Conservation (phyloP, 2,329 filamentous ascomycete genomes). For the Scedosporium boydii region DNA sequence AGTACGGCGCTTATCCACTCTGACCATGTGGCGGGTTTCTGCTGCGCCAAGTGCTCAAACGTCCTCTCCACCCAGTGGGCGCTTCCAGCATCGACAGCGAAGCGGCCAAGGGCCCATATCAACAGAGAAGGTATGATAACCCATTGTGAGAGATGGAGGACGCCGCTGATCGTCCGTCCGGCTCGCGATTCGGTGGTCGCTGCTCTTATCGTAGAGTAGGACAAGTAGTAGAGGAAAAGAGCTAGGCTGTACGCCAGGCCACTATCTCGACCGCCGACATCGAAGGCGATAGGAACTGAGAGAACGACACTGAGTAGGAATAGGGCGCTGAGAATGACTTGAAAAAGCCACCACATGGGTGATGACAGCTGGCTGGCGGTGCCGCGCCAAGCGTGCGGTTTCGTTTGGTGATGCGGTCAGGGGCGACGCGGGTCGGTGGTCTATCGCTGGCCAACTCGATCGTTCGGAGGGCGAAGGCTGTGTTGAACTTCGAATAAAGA, state of each 20-base stretch:
- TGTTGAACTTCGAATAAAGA: too few relatives aligned
- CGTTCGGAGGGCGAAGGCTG: background rate
- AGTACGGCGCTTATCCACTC: constrained; percentile 79
- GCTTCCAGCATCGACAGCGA: constrained; percentile 77
- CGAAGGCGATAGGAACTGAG: constrained; percentile 93
- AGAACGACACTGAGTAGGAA: constrained; percentile 91
- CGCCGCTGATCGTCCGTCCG: constrained; percentile 58
- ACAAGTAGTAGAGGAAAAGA: constrained; percentile 82
- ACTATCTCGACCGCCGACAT: constrained; percentile 91
- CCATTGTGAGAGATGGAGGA: constrained; percentile 74
- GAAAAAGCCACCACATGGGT: constrained; percentile 74
- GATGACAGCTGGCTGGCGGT: constrained; percentile 1
- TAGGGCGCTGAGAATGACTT: constrained; percentile 66
- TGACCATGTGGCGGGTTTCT: constrained; percentile 55
- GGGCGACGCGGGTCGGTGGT: background rate
- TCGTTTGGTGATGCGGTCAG: background rate
- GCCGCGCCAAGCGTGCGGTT: constrained; percentile 5
- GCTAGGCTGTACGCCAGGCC: constrained; percentile 89
- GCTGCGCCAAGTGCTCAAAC: constrained; percentile 55
- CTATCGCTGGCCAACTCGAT: background rate
- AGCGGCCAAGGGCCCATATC: constrained; percentile 93
- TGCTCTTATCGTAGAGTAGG: constrained; percentile 73
- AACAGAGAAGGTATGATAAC: constrained; percentile 75
- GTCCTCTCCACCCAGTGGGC: constrained; percentile 77
- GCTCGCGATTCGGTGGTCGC: constrained; percentile 71